phyloP scores from a whole-genome alignment of 495 filamentous ascomycete genomes.

The Elasticomyces elasticus region DNA sequence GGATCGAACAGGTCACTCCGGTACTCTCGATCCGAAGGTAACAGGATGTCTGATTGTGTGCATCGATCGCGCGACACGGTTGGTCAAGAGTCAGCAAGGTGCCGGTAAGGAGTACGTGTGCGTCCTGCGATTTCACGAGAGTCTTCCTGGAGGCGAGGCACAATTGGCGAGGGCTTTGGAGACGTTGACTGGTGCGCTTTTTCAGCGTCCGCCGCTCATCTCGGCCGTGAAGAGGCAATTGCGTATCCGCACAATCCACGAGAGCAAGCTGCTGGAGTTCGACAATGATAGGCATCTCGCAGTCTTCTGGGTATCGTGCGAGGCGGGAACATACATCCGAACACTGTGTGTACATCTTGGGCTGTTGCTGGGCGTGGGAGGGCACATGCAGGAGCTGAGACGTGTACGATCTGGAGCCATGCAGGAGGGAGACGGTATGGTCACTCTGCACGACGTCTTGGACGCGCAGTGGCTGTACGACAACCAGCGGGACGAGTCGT shows the following conservation, averaged over 20 bases:
- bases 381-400: slow-evolving; percentile 96
- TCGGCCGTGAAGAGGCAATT: slow-evolving; percentile 97
- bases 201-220: slow-evolving; percentile 93
- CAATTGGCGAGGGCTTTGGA: slow-evolving; percentile 86
- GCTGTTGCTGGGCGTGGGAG: slow-evolving; percentile 83
- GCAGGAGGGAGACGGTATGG: slow-evolving; percentile 76
- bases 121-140: slow-evolving; percentile 86
- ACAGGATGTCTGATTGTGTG: slow-evolving; percentile 86
- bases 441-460: slow-evolving; percentile 89
- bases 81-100: slow-evolving; percentile 97
- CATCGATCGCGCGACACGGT: slow-evolving; percentile 86
- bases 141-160: slow-evolving; percentile 77
- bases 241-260: slow-evolving; percentile 91
- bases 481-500: slow-evolving; percentile 80
- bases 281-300: slow-evolving; percentile 96
- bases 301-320: slow-evolving; percentile 98
- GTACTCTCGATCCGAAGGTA: slow-evolving; percentile 91
- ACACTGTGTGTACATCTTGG: slow-evolving; percentile 96
- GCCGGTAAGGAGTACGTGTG: slow-evolving; percentile 87
- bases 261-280: slow-evolving; percentile 91
- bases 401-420: slow-evolving; percentile 90
- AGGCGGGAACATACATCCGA: slow-evolving; percentile 96
- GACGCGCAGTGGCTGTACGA: slow-evolving; percentile 91
- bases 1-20: slow-evolving; percentile 95
- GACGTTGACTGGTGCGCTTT: slow-evolving; percentile 88